Evolutionary conservation across 768 basidiomycete genomes (phyloP), one percentile per base, ranked within the genome.

Genomic region (Coprinopsis cinerea): DNA sequence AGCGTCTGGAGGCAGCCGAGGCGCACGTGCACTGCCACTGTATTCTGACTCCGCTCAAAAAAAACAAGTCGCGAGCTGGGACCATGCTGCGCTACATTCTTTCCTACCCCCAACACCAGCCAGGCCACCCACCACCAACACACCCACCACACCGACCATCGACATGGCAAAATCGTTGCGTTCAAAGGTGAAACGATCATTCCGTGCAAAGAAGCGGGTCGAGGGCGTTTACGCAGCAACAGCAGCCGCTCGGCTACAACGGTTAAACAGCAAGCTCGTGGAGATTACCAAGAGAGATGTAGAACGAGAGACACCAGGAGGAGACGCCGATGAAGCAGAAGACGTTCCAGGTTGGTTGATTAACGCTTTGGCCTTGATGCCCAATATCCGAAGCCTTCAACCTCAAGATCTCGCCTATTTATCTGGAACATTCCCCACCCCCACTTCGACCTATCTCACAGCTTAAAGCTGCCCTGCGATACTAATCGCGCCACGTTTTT

Each of bases 131-230:
- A 40, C 39, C 53, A 60, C 39, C 53, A 57, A 49, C 41, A 48
- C 48, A 37, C 42, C 37, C 53, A 27, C 18, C 49, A 27, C 28
- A 27, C 27, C 18, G 28, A 11, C n/a, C 44, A 46, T 22, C 43
- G 42, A 42, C 45, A 90, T 92, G 89, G 89, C 85, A 36, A 92
- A 92, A 73, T 90, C 88, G 37, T 75, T 79, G 34, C 74, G 90
- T 60, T 88, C 88, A 5, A 92, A 92, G 68, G 75, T 78, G 42
- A 92, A 92, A 62, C 85, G 90, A 25, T 68, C 77, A 13, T 88
- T 79, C 66, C 85, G 89, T 56, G 72, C 82, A 13, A 83, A 85
- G 58, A 92, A 92, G 65, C 81, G 89, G 52, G 77, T 83, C 60
- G 65, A 68, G 37, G 83, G 88, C 47, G 76, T 86, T 47, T 92